Percentiles rank a stretch among this genome's conserved stretches.
These are phyloP conservation scores for Orbilia ellipsospora DNA, from an alignment of 2,329 filamentous ascomycete species.

Conservation along the genomic window DNA sequence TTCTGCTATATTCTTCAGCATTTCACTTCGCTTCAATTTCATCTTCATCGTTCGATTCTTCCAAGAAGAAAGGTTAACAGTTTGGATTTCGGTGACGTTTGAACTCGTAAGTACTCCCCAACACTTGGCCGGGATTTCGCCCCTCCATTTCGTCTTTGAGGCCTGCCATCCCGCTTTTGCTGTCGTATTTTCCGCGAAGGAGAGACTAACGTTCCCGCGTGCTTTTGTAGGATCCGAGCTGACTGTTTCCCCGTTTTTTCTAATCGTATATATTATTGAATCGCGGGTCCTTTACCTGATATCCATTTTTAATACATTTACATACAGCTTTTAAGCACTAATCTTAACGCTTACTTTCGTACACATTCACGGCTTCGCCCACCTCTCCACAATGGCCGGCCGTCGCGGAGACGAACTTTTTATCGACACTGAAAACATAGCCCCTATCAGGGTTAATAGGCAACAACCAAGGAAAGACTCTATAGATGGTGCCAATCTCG, in stretches of 20 bases:
- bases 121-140: conserved; percentile 42
- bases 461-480: conserved; percentile 38
- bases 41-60: conserved; percentile 34
- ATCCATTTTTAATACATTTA: conserved; percentile 37
- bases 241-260: conserved; percentile 27
- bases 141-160: conserved; percentile 30
- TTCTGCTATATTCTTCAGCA: conserved; percentile 28
- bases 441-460: conserved; percentile 43
- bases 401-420: conserved; percentile 55
- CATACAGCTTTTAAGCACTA: conserved; percentile 18
- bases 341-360: conserved; percentile 4
- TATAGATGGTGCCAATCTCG: conserved; percentile 51
- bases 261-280: conserved; percentile 26
- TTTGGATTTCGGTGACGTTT: conserved; percentile 27
- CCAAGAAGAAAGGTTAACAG: conserved; percentile 23
- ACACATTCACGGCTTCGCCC: conserved; percentile 20
- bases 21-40: conserved; percentile 33
- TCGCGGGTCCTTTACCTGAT: conserved; percentile 31
- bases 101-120: conserved; percentile 43
- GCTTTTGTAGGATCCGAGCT: conserved; percentile 45
- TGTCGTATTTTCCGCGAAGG: conserved; percentile 17
- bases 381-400: conserved; percentile 55
- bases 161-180: conserved; percentile 24
- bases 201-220: conserved; percentile 25
- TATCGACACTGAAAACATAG: conserved; percentile 49